These are phyloP conservation scores for Echeveria elegans DNA, from an alignment of 164 flowering plant species.

Conservation along the genomic window DNA sequence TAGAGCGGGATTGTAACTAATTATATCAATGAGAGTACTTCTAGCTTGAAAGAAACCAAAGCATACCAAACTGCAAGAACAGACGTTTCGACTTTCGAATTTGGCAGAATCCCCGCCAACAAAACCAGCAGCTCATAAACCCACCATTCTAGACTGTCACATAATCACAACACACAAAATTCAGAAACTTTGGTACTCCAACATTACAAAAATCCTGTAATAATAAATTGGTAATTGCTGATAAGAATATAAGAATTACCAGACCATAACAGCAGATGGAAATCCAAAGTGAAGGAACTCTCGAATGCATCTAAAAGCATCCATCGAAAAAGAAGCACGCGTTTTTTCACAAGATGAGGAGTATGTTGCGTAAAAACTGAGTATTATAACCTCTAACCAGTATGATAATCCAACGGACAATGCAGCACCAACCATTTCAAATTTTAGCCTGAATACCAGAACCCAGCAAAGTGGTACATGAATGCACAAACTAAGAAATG, in stretches of 20 bases:
- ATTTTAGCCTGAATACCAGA: constrained; percentile 40
- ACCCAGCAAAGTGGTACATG: constrained; percentile 47
- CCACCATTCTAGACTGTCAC: constrained; percentile 73
- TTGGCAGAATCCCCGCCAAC: constrained; percentile 63
- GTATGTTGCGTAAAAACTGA: constrained; percentile 38
- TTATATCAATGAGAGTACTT: too few species aligned
- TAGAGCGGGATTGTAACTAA: neutral
- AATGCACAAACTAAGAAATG: constrained; percentile 12
- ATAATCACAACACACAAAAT: neutral
- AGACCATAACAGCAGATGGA: constrained; percentile 81
- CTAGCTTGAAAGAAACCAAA: neutral
- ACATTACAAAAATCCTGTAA: neutral
- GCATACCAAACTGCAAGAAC: constrained; percentile 67
- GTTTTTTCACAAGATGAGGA: constrained; percentile 53
- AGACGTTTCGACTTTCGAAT: constrained; percentile 67
- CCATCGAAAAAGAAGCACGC: constrained; percentile 47
- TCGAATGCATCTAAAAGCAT: constrained; percentile 40
- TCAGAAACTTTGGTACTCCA: neutral
- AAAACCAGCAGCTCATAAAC: constrained; percentile 59
- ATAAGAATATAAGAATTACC: constrained; percentile 29
- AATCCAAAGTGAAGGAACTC: constrained; percentile 61
- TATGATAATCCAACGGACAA: constrained; percentile 31
- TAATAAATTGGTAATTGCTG: neutral
- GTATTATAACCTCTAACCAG: constrained; percentile 40
- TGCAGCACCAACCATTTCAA: constrained; percentile 42